These are phyloP conservation scores for Hebeloma cylindrosporum DNA, from an alignment of 768 basidiomycete genomes.

Conservation along the genomic window DNA sequence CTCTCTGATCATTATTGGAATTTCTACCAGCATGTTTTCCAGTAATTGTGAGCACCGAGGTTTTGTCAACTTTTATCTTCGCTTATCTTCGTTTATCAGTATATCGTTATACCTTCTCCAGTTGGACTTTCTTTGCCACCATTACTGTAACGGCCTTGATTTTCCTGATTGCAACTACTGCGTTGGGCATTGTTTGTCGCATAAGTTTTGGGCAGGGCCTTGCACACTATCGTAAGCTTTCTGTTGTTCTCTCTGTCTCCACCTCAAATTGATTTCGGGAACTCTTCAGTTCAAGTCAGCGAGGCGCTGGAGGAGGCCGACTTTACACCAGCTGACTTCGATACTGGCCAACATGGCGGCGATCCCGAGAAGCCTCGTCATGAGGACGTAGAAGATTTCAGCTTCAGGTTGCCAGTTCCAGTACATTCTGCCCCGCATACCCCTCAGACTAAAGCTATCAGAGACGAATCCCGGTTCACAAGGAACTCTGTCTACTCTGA, in stretches of 20 bases:
- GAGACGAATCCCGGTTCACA: conserved; percentile 5
- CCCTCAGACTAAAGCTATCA: neutral
- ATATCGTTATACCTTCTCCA: conserved; percentile 41
- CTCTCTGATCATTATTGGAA: conserved; percentile 35
- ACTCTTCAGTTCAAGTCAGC: conserved; percentile 35
- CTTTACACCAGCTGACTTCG: conserved; percentile 44
- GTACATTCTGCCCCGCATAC: neutral
- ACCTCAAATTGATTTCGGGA: neutral
- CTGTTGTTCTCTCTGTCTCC: neutral
- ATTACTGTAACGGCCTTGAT: conserved; percentile 44
- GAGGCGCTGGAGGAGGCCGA: conserved; percentile 40
- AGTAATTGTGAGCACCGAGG: conserved; percentile 43
- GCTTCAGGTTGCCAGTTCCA: neutral
- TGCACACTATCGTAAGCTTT: conserved; percentile 47
- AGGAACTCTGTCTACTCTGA: conserved; percentile 28
- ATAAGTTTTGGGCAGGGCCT: conserved; percentile 55
- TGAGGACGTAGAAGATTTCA: neutral
- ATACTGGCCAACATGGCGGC: conserved; percentile 22
- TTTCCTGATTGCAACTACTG: conserved; percentile 39
- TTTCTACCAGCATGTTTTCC: conserved; percentile 44
- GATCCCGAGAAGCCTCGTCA: conserved; percentile 19
- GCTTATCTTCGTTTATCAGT: conserved; percentile 26
- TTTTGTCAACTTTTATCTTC: conserved; percentile 8
- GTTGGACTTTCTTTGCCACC: conserved; percentile 50
- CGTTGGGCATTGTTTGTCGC: conserved; percentile 47